Evolutionary conservation across 768 basidiomycete species (phyloP), one percentile per base, ranked within the genome.

Genomic region (Strobilomyces echinocephalus): DNA sequence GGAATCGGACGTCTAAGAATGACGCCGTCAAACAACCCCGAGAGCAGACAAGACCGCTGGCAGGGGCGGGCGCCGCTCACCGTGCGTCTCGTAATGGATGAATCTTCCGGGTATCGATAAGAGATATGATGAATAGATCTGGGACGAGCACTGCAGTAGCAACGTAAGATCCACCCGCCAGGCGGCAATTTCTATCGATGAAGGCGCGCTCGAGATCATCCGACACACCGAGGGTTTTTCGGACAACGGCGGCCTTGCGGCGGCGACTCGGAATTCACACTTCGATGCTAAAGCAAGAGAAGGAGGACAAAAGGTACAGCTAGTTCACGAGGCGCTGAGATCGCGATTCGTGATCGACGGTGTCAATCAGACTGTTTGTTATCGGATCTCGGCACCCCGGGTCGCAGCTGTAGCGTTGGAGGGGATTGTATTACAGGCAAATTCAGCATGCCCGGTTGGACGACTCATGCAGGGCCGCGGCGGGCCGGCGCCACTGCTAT

Each of bases 1-100:
- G 92, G 72, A 94, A 95, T 28, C 91, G 85, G 40, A 94, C 78
- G 73, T 93, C 91, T 91, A 54, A 8, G 21, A 35, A 21, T 16
- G n/a, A n/a, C n/a, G n/a, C 10, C 33, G 30, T 44, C 24, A 26
- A 31, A 39, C 15, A 20, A 41, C 12, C 11, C 5, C 21, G 5
- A 34, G 39, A 18, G 31, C 14, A 12, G 40, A 26, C 10, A 36
- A 9, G n/a, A 16, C 21, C 16, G n/a, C n/a, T n/a, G n/a, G n/a
- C 30, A 14, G 8, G 33, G n/a, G 16, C 38, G 9, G 20, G 5
- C 11, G 21, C 4, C 30, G 69, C 74, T 47, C 47, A 78, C 84
- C 83, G 59, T 82, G 79, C 11, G 73, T 82, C 57, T 81, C 76
- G 58, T 74, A 81, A 42, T 72, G 75, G 3, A 76, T 80, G 54